Conservation (phyloP, 176 grass and related monocot species). For the Guadua angustifolia region DNA sequence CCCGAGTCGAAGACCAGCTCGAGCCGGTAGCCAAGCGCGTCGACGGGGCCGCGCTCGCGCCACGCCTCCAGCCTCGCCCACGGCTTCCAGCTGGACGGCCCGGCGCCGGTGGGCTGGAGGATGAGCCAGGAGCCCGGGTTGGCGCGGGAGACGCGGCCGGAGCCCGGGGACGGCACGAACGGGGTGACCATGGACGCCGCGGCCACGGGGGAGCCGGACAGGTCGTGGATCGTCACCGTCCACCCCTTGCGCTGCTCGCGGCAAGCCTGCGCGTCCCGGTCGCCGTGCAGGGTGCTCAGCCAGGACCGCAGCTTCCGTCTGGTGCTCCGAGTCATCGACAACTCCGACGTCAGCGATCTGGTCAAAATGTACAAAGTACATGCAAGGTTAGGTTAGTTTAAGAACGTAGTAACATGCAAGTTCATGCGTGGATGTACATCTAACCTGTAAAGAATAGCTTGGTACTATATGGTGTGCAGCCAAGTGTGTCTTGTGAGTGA, state of each 20-base stretch:
- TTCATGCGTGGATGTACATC: conserved; percentile 33
- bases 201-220: conserved; percentile 87
- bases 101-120: conserved; percentile 65
- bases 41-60: conserved; percentile 84
- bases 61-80: conserved; percentile 96
- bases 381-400: conserved; percentile 32
- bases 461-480: background rate
- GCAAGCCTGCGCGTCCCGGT: conserved; percentile 29
- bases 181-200: conserved; percentile 92
- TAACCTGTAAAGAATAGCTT: background rate
- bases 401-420: conserved; percentile 30
- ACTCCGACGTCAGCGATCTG: conserved; percentile 59
- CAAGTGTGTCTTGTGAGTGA: conserved; percentile 40
- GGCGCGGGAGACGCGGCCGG: conserved; percentile 83
- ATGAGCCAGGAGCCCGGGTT: conserved; percentile 94
- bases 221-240: conserved; percentile 96
- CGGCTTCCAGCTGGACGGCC: conserved; percentile 79
- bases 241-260: conserved; percentile 89
- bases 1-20: conserved; percentile 81
- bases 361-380: conserved; percentile 8
- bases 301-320: conserved; percentile 54
- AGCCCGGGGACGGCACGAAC: conserved; percentile 91
- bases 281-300: conserved; percentile 63
- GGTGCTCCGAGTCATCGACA: conserved; percentile 41
- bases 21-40: conserved; percentile 79